phyloP scores from a whole-genome alignment of 352 stramenopile species.

The Phytophthora citricola region DNA sequence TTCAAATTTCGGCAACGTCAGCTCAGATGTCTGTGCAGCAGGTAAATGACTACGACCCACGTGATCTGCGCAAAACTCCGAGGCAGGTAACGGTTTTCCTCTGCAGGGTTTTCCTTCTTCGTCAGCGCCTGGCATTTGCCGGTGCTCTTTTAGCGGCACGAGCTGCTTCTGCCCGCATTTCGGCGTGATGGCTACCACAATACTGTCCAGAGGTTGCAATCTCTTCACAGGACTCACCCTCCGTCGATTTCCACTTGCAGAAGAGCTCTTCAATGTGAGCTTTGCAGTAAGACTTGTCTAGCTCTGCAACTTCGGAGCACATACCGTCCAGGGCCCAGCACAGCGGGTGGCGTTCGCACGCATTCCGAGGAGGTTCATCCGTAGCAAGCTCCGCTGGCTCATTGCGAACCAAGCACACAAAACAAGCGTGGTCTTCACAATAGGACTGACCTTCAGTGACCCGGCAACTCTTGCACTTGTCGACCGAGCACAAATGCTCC shows the following conservation, averaged over 20 bases:
- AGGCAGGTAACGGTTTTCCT: slow-evolving; percentile 28
- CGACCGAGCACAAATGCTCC: slow-evolving; percentile 49
- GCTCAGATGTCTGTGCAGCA: background rate
- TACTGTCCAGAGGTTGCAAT: slow-evolving; percentile 41
- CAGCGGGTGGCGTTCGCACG: slow-evolving; percentile 54
- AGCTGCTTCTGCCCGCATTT: background rate
- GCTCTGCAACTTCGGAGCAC: slow-evolving; percentile 47
- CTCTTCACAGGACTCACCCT: slow-evolving; percentile 37
- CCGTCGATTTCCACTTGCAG: slow-evolving; percentile 40
- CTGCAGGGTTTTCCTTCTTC: slow-evolving; percentile 58
- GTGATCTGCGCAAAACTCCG: slow-evolving; percentile 53
- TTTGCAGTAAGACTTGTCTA: slow-evolving; percentile 52
- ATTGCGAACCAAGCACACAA: slow-evolving; percentile 50
- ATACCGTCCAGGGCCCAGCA: slow-evolving; percentile 51
- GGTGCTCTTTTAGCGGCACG: background rate
- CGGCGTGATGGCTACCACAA: slow-evolving; percentile 39
- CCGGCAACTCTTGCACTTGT: slow-evolving; percentile 47
- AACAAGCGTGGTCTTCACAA: slow-evolving; percentile 65
- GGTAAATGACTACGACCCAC: slow-evolving; percentile 4
- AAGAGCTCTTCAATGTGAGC: slow-evolving; percentile 36
- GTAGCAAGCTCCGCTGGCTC: slow-evolving; percentile 29
- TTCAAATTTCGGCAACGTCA: slow-evolving; percentile 1
- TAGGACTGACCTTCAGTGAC: slow-evolving; percentile 41
- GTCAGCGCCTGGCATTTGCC: slow-evolving; percentile 45
- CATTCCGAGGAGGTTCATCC: slow-evolving; percentile 59